Evolutionary conservation across 495 filamentous ascomycete genomes (phyloP), one percentile per base, ranked within the genome.

Genomic region (Hypoxylon trugodes): DNA sequence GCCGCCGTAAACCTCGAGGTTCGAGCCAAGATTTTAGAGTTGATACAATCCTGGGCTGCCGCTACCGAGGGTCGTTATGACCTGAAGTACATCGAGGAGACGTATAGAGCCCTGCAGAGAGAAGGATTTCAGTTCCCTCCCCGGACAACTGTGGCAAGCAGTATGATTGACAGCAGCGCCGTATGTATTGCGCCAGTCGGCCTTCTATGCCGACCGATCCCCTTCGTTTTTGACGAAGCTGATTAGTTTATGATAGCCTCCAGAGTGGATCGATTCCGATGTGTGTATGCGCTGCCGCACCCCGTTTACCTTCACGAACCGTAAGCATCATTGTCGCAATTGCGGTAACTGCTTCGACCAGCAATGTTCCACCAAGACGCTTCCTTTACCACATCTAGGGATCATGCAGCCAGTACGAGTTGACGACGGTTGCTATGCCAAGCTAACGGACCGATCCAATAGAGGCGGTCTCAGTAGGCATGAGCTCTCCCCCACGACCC

Each of bases 221-320:
- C 15, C 0, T 4, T 43, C 21, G 9, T 49, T n/a, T 42, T 41
- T 5, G 4, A 41, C 4, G 18, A 56, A 52, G 59, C 70, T 68
- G 35, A 56, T 55, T 61, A 30, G 60, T 48, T 37, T n/a, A 47
- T 15, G 21, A 43, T 63, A 97, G 93, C 95, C 95, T 2, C 95
- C 95, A 3, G 95, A 98, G 74, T 98, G 95, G 95, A 88, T 88
- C 25, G 96, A 98, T 74, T 97, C 94, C 1, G 95, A 98, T 67
- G 95, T 98, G 19, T 98, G 95, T 70, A 97, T 98, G 95, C 87
- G 95, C 73, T 98, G 95, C 69, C 86, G 95, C 56, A 97, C 93
- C 18, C 74, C 92, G 4, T 98, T 98, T 69, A 97, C 91, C 28
- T 98, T 98, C 70, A 98, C 92, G 56, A 98, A 98, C 73, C 86